Evolutionary conservation across 805 yeast species (phyloP), one percentile per base, ranked within the genome.

Genomic region (Nakazawaea ishiwadae): DNA sequence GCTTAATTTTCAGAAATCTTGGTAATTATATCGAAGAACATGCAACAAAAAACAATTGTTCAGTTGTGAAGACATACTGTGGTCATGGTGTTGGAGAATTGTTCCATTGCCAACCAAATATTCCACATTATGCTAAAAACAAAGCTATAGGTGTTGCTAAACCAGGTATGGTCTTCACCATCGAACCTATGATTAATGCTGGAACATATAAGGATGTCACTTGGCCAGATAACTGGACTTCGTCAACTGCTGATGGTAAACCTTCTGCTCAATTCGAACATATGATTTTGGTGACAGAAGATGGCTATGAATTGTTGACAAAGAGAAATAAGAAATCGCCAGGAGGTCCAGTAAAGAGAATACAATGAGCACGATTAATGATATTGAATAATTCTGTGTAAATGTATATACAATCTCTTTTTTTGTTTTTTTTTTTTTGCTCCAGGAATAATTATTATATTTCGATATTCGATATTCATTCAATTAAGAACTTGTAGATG

Each of bases 201-300:
- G 99, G 99, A 7, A 67, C 83, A 0, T 83, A 77, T 67, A 77
- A 77, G 55, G 98, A 90, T 62, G 63, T 75, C 45, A 69, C 80
- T 43, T 93, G 99, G 99, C 99, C 99, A 3, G 99, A 93, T 62
- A 84, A 87, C 62, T 93, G 99, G 99, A 93, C 99, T 4, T 78
- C 95, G 1, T 77, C 78, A 14, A 93, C 99, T 14, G 80, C 79
- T 31, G 99, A 93, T 58, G 99, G 99, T 41, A 77, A 78, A 55
- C 69, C 76, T 46, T 81, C 91, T 53, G 98, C 99, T 1, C 99
- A 93, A 63, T 93, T 93, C 54, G 96, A 93, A 64, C 97, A 93
- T 60, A 91, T 95, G 58, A 55, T 93, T 56, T 63, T 93, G 44
- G 93, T 93, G 30, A 93, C 99, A 6, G 98, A 90, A 57, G 82